These are phyloP conservation scores for Pugionium cornutum DNA, from an alignment of 345 rosid genomes.

Conservation along the genomic window DNA sequence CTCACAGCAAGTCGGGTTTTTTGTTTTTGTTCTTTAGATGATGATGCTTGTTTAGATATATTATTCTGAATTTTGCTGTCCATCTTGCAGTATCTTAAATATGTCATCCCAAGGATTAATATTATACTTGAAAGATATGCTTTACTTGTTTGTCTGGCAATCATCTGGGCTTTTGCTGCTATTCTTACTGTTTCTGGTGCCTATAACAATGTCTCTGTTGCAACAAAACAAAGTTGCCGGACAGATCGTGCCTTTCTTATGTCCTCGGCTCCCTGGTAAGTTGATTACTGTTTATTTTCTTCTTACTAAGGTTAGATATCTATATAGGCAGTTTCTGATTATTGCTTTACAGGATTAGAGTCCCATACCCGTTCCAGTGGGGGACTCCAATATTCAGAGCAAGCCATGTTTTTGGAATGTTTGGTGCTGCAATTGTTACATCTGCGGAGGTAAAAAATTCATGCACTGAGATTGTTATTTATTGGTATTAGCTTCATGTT, in stretches of 20 bases:
- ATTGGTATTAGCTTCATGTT: slow-evolving; percentile 3
- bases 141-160: slow-evolving; percentile 70
- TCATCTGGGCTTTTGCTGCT: slow-evolving; percentile 92
- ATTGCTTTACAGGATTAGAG: slow-evolving; percentile 60
- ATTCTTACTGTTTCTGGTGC: slow-evolving; percentile 92
- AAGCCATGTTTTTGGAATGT: slow-evolving; percentile 93
- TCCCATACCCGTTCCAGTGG: slow-evolving; percentile 99
- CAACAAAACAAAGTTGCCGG: slow-evolving; percentile 78
- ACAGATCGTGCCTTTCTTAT: slow-evolving; percentile 71
- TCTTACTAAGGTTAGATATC: slow-evolving; percentile 19
- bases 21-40: not conserved
- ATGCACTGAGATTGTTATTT: not conserved
- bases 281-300: not conserved
- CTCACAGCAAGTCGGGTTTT: slow-evolving; percentile 62
- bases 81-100: slow-evolving; percentile 67
- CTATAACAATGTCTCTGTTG: slow-evolving; percentile 65
- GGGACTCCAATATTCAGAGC: slow-evolving; percentile 95
- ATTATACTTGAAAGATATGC: slow-evolving; percentile 78
- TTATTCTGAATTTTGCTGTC: slow-evolving; percentile 10
- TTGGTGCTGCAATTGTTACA: slow-evolving; percentile 89
- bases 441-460: slow-evolving; percentile 70
- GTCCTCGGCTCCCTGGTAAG: slow-evolving; percentile 82
- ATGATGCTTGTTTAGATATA: slow-evolving; percentile 3
- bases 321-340: slow-evolving; percentile 1
- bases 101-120: slow-evolving; percentile 33